These are phyloP conservation scores for Erysimum cheiri DNA, from an alignment of 441 rosid species.

Conservation along the genomic window DNA sequence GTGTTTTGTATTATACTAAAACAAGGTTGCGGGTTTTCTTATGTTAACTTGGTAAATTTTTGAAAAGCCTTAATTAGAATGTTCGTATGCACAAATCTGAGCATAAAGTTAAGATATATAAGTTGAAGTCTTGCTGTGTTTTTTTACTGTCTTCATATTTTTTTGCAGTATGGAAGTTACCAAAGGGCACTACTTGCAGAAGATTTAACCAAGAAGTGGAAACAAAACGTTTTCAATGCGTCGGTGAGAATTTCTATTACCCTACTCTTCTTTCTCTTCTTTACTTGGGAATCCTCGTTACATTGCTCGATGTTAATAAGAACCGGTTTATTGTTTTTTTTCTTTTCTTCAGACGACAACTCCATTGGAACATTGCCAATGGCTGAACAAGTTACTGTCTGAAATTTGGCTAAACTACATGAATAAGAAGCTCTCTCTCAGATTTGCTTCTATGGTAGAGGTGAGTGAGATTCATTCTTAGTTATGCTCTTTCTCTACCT, in stretches of 20 bases:
- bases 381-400: constrained; percentile 86
- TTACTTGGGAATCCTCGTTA: not conserved
- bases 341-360: constrained; percentile 66
- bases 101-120: not conserved
- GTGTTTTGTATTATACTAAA: constrained; percentile 10
- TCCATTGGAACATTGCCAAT: constrained; percentile 93
- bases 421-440: constrained; percentile 71
- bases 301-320: constrained; percentile 9
- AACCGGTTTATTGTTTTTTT: not conserved
- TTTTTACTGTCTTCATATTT: too few species aligned
- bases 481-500: constrained; percentile 10
- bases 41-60: not conserved
- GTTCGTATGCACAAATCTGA: not conserved
- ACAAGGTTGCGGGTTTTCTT: not conserved
- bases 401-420: constrained; percentile 84
- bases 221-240: constrained; percentile 60
- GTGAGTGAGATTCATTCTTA: constrained; percentile 49
- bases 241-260: constrained; percentile 50
- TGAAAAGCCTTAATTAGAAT: not conserved
- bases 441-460: constrained; percentile 84
- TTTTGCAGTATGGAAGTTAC: constrained; percentile 70
- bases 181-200: constrained; percentile 72
- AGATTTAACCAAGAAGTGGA: constrained; percentile 89
- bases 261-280: not conserved
- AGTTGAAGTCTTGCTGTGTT: not conserved